Percentiles rank a stretch among this genome's conserved stretches.
These are phyloP conservation scores for Arthrobotrys sinensis DNA, from an alignment of 2,329 filamentous ascomycete species.

Conservation along the genomic window DNA sequence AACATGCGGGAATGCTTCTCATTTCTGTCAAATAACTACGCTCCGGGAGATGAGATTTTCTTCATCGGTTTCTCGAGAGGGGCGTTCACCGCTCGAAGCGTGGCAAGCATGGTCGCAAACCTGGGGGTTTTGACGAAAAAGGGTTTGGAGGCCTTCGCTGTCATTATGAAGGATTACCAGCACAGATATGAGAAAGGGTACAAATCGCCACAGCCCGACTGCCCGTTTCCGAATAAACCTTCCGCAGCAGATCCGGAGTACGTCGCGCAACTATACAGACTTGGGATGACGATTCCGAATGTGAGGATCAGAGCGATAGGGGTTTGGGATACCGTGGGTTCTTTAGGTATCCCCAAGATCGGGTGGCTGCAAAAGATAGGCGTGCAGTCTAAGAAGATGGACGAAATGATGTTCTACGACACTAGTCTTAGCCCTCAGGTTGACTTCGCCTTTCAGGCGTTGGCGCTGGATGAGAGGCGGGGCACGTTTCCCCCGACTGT, in stretches of 20 bases:
- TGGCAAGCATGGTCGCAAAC: slow-evolving; percentile 72
- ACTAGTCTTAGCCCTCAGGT: slow-evolving; percentile 72
- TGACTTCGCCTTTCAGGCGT: slow-evolving; percentile 74
- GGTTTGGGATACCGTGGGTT: slow-evolving; percentile 73
- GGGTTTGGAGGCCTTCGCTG: slow-evolving; percentile 73
- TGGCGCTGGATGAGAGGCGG: slow-evolving; percentile 74
- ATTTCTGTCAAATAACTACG: slow-evolving; percentile 76
- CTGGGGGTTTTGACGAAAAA: slow-evolving; percentile 72
- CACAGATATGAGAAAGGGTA: slow-evolving; percentile 57
- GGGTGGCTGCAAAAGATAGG: slow-evolving; percentile 70
- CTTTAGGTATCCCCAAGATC: slow-evolving; percentile 70
- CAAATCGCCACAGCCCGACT: slow-evolving; percentile 49
- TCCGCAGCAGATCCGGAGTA: slow-evolving; percentile 44
- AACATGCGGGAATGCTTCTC: slow-evolving; percentile 76
- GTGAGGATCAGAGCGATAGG: slow-evolving; percentile 71
- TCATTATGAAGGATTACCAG: slow-evolving; percentile 71
- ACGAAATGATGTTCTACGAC: slow-evolving; percentile 72
- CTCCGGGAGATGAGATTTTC: slow-evolving; percentile 73
- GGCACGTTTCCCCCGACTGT: slow-evolving; percentile 73
- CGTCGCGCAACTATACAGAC: slow-evolving; percentile 54
- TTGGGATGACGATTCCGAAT: slow-evolving; percentile 56
- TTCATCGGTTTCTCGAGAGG: slow-evolving; percentile 74
- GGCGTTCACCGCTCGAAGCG: slow-evolving; percentile 74
- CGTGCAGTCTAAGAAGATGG: slow-evolving; percentile 67
- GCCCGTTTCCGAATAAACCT: slow-evolving; percentile 44